Evolutionary conservation across 2,329 filamentous ascomycete species (phyloP).

Genomic region (Colletotrichum spaethianum): DNA sequence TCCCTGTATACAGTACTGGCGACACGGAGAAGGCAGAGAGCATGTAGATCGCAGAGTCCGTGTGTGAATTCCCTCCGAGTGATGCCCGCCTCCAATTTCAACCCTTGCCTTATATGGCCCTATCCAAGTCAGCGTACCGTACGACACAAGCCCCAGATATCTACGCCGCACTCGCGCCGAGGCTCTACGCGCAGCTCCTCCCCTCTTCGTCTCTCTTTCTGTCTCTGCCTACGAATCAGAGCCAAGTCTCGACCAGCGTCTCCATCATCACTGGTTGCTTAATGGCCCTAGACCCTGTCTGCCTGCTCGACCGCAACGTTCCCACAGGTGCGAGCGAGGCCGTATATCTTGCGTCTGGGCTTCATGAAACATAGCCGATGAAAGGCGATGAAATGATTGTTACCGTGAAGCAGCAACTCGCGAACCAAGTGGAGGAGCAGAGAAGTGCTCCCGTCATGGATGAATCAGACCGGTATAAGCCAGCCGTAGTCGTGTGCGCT

Average conservation of each 20-base stretch:
- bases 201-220: background rate
- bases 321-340: background rate
- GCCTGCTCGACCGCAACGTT: constrained; percentile 9
- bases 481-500: constrained; percentile 2
- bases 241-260: background rate
- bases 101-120: constrained; percentile 1
- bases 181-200: constrained; percentile 8
- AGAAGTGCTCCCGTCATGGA: background rate
- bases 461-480: background rate
- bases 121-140: background rate
- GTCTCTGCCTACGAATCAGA: background rate
- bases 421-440: constrained; percentile 1
- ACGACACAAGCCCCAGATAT: constrained; percentile 4
- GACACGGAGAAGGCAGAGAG: constrained; percentile 11
- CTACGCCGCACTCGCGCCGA: constrained; percentile 7
- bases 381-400: background rate
- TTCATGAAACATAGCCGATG: background rate
- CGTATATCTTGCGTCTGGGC: too few relatives aligned
- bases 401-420: background rate
- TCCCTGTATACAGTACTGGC: constrained; percentile 2
- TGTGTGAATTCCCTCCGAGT: background rate
- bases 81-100: background rate
- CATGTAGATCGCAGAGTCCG: background rate
- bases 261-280: constrained; percentile 20
- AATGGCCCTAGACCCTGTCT: constrained; percentile 19